Evolutionary conservation across 768 basidiomycete species (phyloP).

Genomic region (Agaricus subrufescens): DNA sequence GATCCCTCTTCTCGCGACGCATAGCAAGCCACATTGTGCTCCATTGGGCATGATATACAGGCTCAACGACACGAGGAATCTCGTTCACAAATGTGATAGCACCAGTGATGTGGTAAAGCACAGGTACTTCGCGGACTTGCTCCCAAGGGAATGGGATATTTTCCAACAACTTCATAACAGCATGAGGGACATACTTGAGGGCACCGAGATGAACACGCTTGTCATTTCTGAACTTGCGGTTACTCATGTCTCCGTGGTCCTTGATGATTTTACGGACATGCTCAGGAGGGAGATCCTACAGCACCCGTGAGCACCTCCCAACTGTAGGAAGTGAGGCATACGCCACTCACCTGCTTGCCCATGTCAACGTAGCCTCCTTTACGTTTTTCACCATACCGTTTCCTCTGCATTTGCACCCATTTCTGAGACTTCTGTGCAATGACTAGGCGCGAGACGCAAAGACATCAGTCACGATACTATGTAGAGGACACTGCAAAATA

Average conservation of each 20-base stretch:
- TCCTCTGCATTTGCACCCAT: conserved; percentile 92
- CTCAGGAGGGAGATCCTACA: conserved; percentile 90
- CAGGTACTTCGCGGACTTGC: conserved; percentile 98
- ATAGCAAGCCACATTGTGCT: conserved; percentile 99
- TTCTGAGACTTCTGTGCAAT: conserved; percentile 92
- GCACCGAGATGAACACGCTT: conserved; percentile 99
- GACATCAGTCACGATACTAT: conserved; percentile 10
- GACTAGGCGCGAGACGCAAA: conserved; percentile 31
- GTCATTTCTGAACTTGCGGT: conserved; percentile 98
- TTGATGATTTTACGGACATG: conserved; percentile 99
- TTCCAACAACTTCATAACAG: conserved; percentile 98
- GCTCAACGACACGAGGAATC: conserved; percentile 94
- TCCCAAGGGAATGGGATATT: conserved; percentile 98
- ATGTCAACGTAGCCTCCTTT: conserved; percentile 88
- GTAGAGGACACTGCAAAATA: conserved; percentile 17
- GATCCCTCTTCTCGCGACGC: conserved; percentile 97
- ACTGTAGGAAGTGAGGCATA: conserved; percentile 2
- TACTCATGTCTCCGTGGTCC: conserved; percentile 99
- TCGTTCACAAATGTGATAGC: conserved; percentile 99
- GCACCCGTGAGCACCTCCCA: conserved; percentile 15
- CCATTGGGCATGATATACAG: conserved; percentile 99
- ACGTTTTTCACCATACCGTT: conserved; percentile 87
- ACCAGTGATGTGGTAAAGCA: conserved; percentile 97
- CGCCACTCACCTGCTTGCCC: conserved; percentile 78
- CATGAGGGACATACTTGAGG: conserved; percentile 97